Percentiles rank a stretch among this genome's conserved stretches.
These are phyloP conservation scores for Elaphomyces granulatus DNA, from an alignment of 495 filamentous ascomycete species.

Conservation along the genomic window DNA sequence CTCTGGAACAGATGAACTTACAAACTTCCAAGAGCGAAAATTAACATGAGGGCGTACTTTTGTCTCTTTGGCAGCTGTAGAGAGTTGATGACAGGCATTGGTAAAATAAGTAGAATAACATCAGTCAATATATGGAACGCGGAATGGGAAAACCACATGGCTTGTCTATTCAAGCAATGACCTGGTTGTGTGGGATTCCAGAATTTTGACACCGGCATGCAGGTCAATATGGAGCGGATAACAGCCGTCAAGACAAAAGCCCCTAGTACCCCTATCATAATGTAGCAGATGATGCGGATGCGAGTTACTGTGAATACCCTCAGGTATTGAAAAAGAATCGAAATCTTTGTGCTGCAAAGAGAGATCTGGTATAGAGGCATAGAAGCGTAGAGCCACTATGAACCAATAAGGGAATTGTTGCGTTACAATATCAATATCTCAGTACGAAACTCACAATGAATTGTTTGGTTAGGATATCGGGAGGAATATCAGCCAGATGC, in stretches of 20 bases:
- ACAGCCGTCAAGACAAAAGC: constrained; percentile 30
- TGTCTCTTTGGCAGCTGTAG: constrained; percentile 21
- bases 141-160: constrained; percentile 9
- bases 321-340: constrained; percentile 27
- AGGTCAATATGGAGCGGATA: constrained; percentile 22
- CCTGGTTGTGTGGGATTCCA: constrained; percentile 14
- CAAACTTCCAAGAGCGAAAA: constrained; percentile 27
- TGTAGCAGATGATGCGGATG: constrained; percentile 29
- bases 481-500: constrained; percentile 24
- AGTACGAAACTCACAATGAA: constrained; percentile 22
- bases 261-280: constrained; percentile 27
- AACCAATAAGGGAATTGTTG: neutral
- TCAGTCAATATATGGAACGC: constrained; percentile 23
- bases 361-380: constrained; percentile 26
- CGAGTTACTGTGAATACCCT: constrained; percentile 26
- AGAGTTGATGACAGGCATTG: constrained; percentile 20
- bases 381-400: constrained; percentile 30
- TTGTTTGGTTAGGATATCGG: constrained; percentile 19
- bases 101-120: constrained; percentile 24
- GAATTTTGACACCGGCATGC: constrained; percentile 14
- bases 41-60: constrained; percentile 16
- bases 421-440: neutral
- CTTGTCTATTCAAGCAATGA: constrained; percentile 7
- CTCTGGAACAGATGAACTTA: constrained; percentile 10
- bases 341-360: constrained; percentile 24